Evolutionary conservation across 2,329 filamentous ascomycete genomes (phyloP), one percentile per base, ranked within the genome.

Genomic region (Fusarium pseudocircinatum): DNA sequence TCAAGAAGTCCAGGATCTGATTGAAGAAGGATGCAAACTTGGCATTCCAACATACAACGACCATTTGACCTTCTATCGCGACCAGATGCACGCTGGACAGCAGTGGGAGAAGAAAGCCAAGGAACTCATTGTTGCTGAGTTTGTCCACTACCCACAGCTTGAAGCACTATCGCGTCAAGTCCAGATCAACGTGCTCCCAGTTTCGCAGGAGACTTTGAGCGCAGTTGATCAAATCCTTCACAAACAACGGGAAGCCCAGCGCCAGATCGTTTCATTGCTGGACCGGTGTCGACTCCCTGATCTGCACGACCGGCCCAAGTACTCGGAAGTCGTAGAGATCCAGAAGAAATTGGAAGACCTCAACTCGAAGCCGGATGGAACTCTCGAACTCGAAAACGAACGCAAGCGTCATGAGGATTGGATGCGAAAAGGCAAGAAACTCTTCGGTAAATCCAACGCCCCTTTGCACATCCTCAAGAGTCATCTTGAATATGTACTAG

Each of bases 401-500:
- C 93, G 96, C 74, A 97, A 96, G 80, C 91, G 94, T 13, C 96
- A 98, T 75, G 96, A 99, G 80, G 96, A 99, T 81, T 99, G 96
- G 96, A 99, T 99, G 96, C 90, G 96, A 37, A 94, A 94, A 78
- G 96, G 96, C 57, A 99, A 99, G 84, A 98, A 98, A 81, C 84
- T 99, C 0, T 99, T 99, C 79, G 96, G 96, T 59, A 99, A 99
- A 82, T 96, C 96, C 3, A 99, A 99, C 80, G 96, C 96, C 3
- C 96, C 96, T 3, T 86, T 99, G 18, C 96, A 99, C 81, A 99
- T 99, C 73, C 87, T 99, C 34, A 96, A 96, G 78, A 93, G 92
- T 65, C 96, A 99, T 76, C 95, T 99, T 90, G 93, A 97, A 76
- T 94, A 96, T 79, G 96, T 99, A 7, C 87, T 96, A 54, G 93